phyloP scores from a whole-genome alignment of 768 basidiomycete genomes.

The Russula sp. region DNA sequence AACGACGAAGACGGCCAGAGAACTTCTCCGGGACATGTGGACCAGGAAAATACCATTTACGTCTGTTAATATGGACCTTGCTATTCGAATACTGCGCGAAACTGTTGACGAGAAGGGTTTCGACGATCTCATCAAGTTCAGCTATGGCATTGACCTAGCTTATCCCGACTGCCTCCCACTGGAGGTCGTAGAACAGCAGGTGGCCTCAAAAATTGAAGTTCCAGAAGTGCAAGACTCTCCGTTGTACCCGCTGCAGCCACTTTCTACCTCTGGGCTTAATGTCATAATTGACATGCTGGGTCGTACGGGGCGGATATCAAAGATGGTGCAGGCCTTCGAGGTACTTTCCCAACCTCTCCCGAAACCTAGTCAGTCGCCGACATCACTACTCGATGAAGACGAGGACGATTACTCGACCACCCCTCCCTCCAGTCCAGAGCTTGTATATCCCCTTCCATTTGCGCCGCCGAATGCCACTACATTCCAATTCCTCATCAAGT shows the following conservation, averaged over 20 bases:
- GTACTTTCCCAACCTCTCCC: slow-evolving; percentile 70
- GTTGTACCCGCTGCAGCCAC: slow-evolving; percentile 7
- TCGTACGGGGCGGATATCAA: slow-evolving; percentile 50
- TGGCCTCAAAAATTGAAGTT: slow-evolving; percentile 1
- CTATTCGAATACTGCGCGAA: slow-evolving; percentile 62
- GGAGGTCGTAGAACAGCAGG: slow-evolving; percentile 29
- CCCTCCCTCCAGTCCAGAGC: slow-evolving; percentile 33
- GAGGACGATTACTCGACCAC: slow-evolving; percentile 56
- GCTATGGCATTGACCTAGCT: slow-evolving; percentile 71
- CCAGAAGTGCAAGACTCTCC: slow-evolving; percentile 39
- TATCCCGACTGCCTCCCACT: slow-evolving; percentile 65
- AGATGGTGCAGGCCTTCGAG: slow-evolving; percentile 71
- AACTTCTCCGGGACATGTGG: slow-evolving; percentile 56
- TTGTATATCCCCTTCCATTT: slow-evolving; percentile 35
- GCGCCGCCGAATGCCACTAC: slow-evolving; percentile 63
- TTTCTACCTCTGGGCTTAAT: slow-evolving; percentile 61
- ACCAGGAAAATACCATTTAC: slow-evolving; percentile 43
- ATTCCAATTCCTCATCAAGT: slow-evolving; percentile 54
- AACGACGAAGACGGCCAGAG: slow-evolving; percentile 42
- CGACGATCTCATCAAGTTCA: slow-evolving; percentile 53
- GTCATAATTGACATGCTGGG: slow-evolving; percentile 69
- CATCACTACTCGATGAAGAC: slow-evolving; percentile 55
- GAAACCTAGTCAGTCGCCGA: slow-evolving; percentile 36
- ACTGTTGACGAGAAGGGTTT: slow-evolving; percentile 52
- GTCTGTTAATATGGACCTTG: slow-evolving; percentile 58